Base-by-base conservation (phyloP, 257 asterid genomes). In the Marsdenia floribunda region DNA sequence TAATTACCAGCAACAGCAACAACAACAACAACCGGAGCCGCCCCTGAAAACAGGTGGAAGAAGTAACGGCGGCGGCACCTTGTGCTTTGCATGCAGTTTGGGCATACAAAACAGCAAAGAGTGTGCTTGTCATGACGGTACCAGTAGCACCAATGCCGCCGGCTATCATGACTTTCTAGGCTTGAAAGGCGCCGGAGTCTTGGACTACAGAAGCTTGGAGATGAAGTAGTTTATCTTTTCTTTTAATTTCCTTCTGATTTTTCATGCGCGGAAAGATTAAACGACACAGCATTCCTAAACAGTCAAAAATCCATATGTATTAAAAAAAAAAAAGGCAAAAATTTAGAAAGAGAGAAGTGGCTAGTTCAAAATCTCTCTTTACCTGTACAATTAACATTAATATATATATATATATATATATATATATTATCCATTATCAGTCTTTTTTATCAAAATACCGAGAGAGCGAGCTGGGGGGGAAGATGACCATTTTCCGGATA, bases 141-240 rank as follows among this genome's bases (percentile, higher is more conserved):
- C 68, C 50, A 71, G 49, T 42, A 80, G 76, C 75, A 76, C 77
- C 57, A 79, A 33, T 52, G 77, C 86, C 65, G 92, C 85, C 11
- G 49, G 49, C 49, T 44, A 44, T 44, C 86, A 83, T 80, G 90
- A 88, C 29, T 89, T 87, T 75, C 86, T 89, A 68, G 90, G 95
- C 73, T 79, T 91, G 75, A 86, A 86, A 80, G 49, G 49, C 49
- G 71, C 70, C 77, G 83, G 82, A 14, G 87, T 89, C 55, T 79
- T 92, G 91, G 97, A 89, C 64, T 89, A 80, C 70, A 84, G 92
- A 87, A 85, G 91, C 83, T 85, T 88, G 86, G 92, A 88, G 84
- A 87, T 84, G 89, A 87, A 88, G 76, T 87, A 78, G 80, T 57
- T 24, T 44, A 33, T 37, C 22, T 22, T 54, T 54, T 21, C 18